These are phyloP conservation scores for Lactarius quietus DNA, from an alignment of 768 basidiomycete species.

Conservation along the genomic window DNA sequence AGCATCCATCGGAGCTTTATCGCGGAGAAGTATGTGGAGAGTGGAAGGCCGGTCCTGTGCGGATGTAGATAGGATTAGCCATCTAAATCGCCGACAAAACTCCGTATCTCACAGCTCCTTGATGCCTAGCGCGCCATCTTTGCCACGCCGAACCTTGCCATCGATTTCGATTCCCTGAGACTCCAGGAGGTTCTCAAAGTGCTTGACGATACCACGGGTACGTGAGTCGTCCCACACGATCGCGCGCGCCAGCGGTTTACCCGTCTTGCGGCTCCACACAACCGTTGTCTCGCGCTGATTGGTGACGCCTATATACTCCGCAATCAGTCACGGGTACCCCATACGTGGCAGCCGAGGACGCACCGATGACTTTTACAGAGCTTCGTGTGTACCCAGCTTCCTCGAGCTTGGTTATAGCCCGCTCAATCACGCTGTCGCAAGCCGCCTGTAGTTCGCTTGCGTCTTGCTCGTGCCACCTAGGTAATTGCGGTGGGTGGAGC, in stretches of 20 bases:
- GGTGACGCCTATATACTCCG: constrained; percentile 66
- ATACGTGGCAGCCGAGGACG: constrained; percentile 29
- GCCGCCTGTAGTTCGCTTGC: constrained; percentile 74
- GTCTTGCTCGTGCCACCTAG: constrained; percentile 95
- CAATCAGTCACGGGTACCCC: constrained; percentile 13
- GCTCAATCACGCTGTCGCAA: constrained; percentile 71
- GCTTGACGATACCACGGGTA: constrained; percentile 80
- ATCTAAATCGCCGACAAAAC: not conserved
- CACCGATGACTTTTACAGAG: constrained; percentile 90
- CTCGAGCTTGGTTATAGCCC: constrained; percentile 68
- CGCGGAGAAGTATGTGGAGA: constrained; percentile 97
- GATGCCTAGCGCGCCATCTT: constrained; percentile 62
- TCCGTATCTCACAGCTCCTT: constrained; percentile 57
- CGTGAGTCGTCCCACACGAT: constrained; percentile 98
- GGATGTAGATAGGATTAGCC: constrained; percentile 18
- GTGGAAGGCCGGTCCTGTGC: constrained; percentile 80
- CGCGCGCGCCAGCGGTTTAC: constrained; percentile 81
- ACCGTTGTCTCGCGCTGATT: constrained; percentile 97
- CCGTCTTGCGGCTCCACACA: constrained; percentile 87
- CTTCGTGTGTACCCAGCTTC: constrained; percentile 70
- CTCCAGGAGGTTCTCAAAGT: constrained; percentile 67
- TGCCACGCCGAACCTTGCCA: constrained; percentile 66
- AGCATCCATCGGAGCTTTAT: constrained; percentile 98
- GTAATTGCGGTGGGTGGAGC: not conserved
- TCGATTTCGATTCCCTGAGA: constrained; percentile 72